Evolutionary conservation across 148 eudicot species (phyloP).

Genomic region (Vaccinium darrowii): DNA sequence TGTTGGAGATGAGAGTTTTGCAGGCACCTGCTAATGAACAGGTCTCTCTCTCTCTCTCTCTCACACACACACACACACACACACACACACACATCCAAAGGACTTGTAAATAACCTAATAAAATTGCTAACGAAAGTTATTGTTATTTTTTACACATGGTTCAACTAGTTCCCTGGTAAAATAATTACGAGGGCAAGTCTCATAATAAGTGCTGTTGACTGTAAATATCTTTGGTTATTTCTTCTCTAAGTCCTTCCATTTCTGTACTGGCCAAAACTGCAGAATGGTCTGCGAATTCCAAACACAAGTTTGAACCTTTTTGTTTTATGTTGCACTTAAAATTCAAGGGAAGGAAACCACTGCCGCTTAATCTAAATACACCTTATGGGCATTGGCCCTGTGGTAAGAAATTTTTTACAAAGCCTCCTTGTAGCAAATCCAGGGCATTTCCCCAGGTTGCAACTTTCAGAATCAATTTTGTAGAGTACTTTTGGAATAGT

Average conservation of each 20-base stretch:
- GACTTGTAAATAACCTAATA: not conserved
- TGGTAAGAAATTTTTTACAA: not conserved
- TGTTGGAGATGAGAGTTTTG: conserved; percentile 70
- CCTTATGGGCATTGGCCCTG: not conserved
- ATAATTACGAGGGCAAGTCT: not conserved
- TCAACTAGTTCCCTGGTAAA: not conserved
- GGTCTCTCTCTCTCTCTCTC: conserved; percentile 36
- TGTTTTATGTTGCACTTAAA: not conserved
- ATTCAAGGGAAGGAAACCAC: not conserved
- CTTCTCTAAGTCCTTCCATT: not conserved
- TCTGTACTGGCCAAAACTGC: not conserved
- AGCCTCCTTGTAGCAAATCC: not conserved
- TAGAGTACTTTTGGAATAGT: not conserved
- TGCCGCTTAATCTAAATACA: not conserved
- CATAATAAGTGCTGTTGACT: not conserved
- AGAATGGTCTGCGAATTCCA: not conserved
- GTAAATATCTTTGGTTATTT: not conserved
- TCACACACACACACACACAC: too few species aligned
- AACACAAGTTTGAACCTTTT: not conserved
- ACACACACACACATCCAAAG: too few species aligned
- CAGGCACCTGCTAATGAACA: conserved; percentile 65
- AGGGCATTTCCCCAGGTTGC: not conserved
- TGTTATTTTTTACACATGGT: not conserved
- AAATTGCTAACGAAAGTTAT: not conserved
- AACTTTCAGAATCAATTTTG: not conserved